These are phyloP conservation scores for Crucibulum cyathiforme DNA, from an alignment of 1,284 basidiomycete genomes.

Conservation along the genomic window DNA sequence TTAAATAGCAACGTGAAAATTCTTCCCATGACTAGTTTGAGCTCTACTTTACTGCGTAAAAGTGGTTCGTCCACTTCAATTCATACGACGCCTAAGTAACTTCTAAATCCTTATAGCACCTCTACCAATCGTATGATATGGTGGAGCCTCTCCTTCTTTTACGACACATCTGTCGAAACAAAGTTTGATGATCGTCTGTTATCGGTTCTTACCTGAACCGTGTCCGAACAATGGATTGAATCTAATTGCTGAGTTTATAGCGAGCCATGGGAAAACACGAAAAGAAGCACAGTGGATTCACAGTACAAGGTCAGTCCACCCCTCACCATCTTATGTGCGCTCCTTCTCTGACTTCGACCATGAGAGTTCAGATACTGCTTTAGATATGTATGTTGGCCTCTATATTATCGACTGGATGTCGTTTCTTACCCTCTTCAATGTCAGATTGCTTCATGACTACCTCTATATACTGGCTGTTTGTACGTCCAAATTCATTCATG, in stretches of 20 bases:
- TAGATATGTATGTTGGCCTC: constrained; percentile 13
- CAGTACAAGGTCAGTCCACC: no score
- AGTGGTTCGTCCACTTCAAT: neutral
- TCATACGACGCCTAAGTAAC: neutral
- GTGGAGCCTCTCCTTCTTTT: neutral
- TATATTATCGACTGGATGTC: neutral
- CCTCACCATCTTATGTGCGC: neutral
- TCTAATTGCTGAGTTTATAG: neutral
- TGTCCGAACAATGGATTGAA: neutral
- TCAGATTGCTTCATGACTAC: constrained; percentile 29
- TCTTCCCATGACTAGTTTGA: no score
- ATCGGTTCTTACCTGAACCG: neutral
- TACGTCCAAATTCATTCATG: constrained; percentile 13
- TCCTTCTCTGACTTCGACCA: neutral
- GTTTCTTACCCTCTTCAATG: neutral
- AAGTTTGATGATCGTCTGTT: neutral
- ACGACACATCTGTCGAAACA: neutral
- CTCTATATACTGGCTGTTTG: constrained; percentile 35
- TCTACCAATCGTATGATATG: neutral
- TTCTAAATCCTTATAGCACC: neutral
- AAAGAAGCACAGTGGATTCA: no score
- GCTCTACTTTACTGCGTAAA: no score
- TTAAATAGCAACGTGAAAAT: no score
- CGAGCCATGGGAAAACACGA: neutral
- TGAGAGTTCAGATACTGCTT: constrained; percentile 4